Evolutionary conservation across 306 rosid genomes (phyloP).

Genomic region (Gillenia trifoliata): DNA sequence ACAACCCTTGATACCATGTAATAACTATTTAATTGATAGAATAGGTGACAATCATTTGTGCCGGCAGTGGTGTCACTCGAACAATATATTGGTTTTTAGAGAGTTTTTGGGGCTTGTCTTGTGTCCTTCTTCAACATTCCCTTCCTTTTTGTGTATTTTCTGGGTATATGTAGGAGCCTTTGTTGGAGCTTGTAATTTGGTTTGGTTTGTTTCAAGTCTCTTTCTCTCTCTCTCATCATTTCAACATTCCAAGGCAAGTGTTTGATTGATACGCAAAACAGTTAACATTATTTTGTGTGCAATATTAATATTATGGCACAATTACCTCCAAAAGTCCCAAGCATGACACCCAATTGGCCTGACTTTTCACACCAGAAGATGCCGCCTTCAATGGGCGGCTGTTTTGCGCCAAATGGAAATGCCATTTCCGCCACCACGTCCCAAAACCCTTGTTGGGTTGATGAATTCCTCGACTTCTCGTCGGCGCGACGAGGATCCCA

Average conservation of each 20-base stretch:
- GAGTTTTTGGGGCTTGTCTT: background rate
- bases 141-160: background rate
- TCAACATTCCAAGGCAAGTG: background rate
- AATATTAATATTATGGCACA: constrained; percentile 56
- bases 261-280: background rate
- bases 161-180: background rate
- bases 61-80: too few relatives aligned
- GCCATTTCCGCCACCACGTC: background rate
- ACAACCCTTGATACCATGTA: too few relatives aligned
- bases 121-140: background rate
- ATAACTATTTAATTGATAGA: too few relatives aligned
- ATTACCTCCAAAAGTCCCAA: constrained; percentile 91
- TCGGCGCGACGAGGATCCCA: constrained; percentile 62
- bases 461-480: constrained; percentile 83
- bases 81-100: too few relatives aligned
- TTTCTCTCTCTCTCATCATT: background rate
- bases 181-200: background rate
- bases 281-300: background rate
- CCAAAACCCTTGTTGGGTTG: constrained; percentile 75
- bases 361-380: constrained; percentile 45
- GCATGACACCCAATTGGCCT: constrained; percentile 63
- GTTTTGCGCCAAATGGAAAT: constrained; percentile 20
- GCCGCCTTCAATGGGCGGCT: constrained; percentile 35
- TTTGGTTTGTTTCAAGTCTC: background rate
- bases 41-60: background rate